Evolutionary conservation across 2,329 filamentous ascomycete genomes (phyloP).

Genomic region (Ceratocystis papillata): DNA sequence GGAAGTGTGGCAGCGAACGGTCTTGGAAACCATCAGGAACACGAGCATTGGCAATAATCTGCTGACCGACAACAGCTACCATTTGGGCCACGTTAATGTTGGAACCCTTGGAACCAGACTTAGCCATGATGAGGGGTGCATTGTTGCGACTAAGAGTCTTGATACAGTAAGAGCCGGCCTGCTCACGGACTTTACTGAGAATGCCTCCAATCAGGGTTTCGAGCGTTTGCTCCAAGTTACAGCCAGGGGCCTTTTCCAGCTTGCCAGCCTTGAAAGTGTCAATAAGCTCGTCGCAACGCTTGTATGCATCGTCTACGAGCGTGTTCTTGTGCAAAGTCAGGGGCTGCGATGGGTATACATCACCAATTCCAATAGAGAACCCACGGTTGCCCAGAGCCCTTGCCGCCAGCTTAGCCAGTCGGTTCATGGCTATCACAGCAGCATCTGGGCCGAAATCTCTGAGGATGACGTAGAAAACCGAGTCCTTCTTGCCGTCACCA

Average conservation of each 20-base stretch:
- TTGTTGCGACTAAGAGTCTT: conserved; percentile 83
- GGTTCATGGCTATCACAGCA: conserved; percentile 85
- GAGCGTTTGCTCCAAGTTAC: conserved; percentile 81
- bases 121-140: conserved; percentile 90
- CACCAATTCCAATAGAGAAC: conserved; percentile 91
- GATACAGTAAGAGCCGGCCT: conserved; percentile 85
- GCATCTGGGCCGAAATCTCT: conserved; percentile 87
- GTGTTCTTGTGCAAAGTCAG: conserved; percentile 63
- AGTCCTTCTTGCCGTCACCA: conserved; percentile 95
- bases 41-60: conserved; percentile 90
- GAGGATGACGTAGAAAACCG: conserved; percentile 91
- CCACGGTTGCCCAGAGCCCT: conserved; percentile 80
- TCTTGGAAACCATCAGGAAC: conserved; percentile 95
- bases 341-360: conserved; percentile 71
- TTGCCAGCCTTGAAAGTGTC: conserved; percentile 67
- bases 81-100: conserved; percentile 98
- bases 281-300: conserved; percentile 73
- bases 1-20: conserved; percentile 85
- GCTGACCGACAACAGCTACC: conserved; percentile 93
- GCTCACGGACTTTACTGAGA: conserved; percentile 80
- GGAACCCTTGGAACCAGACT: conserved; percentile 91
- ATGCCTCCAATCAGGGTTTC: conserved; percentile 87
- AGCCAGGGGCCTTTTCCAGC: conserved; percentile 75
- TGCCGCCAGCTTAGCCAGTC: conserved; percentile 80
- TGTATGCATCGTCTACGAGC: conserved; percentile 68